Evolutionary conservation across 257 asterid genomes (phyloP).

Genomic region (Solanum megistacrolobum): DNA sequence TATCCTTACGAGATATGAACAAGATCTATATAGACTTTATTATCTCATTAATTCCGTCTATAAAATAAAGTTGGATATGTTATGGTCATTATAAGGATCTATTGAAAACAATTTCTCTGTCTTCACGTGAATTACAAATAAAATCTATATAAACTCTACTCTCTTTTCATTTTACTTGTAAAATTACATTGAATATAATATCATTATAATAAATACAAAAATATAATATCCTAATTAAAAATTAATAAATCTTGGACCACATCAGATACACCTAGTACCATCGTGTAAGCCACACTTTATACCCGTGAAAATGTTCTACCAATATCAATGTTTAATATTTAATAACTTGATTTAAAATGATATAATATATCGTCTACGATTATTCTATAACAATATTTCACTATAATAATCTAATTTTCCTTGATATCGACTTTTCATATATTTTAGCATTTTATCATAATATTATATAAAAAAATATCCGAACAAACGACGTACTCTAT

Average conservation of each 20-base stretch:
- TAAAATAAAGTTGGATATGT: too few species aligned
- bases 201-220: neutral
- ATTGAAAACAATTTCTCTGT: too few species aligned
- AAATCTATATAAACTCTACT: neutral
- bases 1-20: neutral
- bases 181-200: neutral
- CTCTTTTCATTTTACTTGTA: neutral
- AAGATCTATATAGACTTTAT: too few species aligned
- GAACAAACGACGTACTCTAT: neutral
- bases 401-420: too few species aligned
- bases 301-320: neutral
- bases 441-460: too few species aligned
- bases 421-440: too few species aligned
- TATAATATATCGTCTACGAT: neutral
- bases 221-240: neutral
- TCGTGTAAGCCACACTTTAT: neutral
- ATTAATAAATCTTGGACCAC: neutral
- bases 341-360: neutral
- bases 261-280: neutral
- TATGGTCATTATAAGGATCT: too few species aligned
- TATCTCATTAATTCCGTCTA: accelerated
- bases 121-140: neutral
- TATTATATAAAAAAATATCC: too few species aligned
- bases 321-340: neutral
- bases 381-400: too few species aligned